These are phyloP conservation scores for Claviceps spartinae DNA, from an alignment of 2,329 filamentous ascomycete genomes.

Conservation along the genomic window DNA sequence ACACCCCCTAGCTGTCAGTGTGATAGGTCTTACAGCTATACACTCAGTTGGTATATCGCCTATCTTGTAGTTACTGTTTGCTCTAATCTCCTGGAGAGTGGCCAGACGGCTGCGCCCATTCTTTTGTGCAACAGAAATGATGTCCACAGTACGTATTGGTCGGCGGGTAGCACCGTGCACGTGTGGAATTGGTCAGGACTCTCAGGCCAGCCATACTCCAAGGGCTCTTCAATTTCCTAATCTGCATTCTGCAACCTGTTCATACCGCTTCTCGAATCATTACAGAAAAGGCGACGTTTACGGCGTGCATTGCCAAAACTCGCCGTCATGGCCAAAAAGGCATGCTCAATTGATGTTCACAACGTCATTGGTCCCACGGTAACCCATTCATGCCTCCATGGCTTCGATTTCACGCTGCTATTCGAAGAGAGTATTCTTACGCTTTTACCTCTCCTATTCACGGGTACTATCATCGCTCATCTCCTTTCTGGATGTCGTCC, in stretches of 20 bases:
- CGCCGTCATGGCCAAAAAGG: not conserved
- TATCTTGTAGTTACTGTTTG: too few relatives aligned
- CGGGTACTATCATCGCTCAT: slow-evolving; percentile 4
- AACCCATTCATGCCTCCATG: slow-evolving; percentile 10
- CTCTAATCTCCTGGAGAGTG: too few relatives aligned
- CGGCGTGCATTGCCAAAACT: not conserved
- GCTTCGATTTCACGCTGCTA: slow-evolving; percentile 17
- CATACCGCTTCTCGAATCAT: not conserved
- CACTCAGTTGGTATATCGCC: too few relatives aligned
- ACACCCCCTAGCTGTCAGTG: too few relatives aligned
- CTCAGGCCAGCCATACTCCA: too few relatives aligned
- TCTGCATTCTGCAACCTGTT: not conserved
- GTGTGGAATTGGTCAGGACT: too few relatives aligned
- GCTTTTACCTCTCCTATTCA: slow-evolving; percentile 10
- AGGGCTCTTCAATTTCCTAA: not conserved
- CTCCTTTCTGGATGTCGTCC: not conserved
- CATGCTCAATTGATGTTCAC: slow-evolving; percentile 7
- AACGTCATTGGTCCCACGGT: slow-evolving; percentile 10
- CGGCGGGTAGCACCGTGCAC: too few relatives aligned
- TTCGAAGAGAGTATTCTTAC: slow-evolving; percentile 16
- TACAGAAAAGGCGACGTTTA: not conserved
- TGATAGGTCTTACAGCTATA: too few relatives aligned
- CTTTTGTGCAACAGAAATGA: too few relatives aligned
- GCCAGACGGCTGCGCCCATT: too few relatives aligned
- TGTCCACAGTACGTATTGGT: too few relatives aligned